phyloP scores from a whole-genome alignment of 352 stramenopile genomes.

The Globisporangium recalcitrans region DNA sequence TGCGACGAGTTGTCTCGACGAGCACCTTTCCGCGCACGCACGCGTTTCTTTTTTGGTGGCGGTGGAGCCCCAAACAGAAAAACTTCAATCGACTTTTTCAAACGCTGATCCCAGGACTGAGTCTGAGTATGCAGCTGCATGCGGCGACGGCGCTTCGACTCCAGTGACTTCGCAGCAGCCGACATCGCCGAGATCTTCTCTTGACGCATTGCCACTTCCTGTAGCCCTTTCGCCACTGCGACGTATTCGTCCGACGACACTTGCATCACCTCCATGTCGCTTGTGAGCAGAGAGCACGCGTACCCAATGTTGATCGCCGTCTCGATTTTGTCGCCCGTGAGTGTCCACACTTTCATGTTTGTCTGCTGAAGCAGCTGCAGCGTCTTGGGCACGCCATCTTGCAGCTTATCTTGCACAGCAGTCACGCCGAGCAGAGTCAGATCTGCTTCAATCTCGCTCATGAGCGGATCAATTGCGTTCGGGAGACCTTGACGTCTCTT shows the following conservation, averaged over 20 bases:
- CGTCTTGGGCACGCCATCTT: conserved; percentile 86
- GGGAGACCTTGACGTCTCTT: conserved; percentile 55
- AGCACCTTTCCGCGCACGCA: not conserved
- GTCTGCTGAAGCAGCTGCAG: conserved; percentile 82
- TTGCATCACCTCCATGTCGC: conserved; percentile 75
- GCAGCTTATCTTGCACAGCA: conserved; percentile 92
- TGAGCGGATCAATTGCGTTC: conserved; percentile 71
- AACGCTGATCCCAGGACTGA: conserved; percentile 5
- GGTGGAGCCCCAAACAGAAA: conserved; percentile 8
- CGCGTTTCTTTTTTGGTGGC: conserved; percentile 12
- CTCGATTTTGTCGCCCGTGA: conserved; percentile 94
- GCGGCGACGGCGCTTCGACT: conserved; percentile 4
- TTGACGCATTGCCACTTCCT: conserved; percentile 37
- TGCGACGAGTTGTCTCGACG: not conserved
- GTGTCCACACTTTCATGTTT: conserved; percentile 93
- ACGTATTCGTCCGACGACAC: conserved; percentile 54
- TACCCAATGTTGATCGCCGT: conserved; percentile 96
- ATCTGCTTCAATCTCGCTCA: conserved; percentile 81
- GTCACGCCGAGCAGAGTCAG: conserved; percentile 83
- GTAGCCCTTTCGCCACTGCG: conserved; percentile 42
- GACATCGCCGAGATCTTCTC: conserved; percentile 16
- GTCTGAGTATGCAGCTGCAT: not conserved
- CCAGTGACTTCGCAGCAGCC: not conserved
- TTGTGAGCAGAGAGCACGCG: conserved; percentile 76
- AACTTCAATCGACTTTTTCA: conserved; percentile 4